Percentiles rank a stretch among this genome's conserved stretches.
Evolutionary conservation across 345 rosid genomes (phyloP).

Genomic region (Hirschfeldia incana): DNA sequence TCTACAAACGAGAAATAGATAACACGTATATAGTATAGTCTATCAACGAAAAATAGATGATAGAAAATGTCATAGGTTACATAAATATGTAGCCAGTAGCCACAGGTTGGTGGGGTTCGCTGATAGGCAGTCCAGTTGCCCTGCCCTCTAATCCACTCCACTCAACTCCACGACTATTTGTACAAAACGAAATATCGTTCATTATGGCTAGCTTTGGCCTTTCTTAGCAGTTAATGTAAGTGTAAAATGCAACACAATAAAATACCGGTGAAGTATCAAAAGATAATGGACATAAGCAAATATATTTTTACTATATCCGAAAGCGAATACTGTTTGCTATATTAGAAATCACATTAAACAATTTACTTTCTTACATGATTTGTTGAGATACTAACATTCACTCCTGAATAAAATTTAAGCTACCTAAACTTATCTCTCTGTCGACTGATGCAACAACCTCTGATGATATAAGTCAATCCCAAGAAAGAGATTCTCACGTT

Average conservation of each 20-base stretch:
- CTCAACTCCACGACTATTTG: conserved; percentile 13
- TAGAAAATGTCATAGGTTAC: background rate
- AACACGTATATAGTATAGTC: background rate
- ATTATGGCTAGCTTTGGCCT: background rate
- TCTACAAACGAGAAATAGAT: background rate
- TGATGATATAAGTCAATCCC: no score
- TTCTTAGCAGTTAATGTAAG: background rate
- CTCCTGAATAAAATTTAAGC: no score
- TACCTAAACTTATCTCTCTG: no score
- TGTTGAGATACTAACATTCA: no score
- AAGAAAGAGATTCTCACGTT: no score
- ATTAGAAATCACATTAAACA: no score
- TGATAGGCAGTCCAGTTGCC: conserved; percentile 9
- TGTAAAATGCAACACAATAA: background rate
- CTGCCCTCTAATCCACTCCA: conserved; percentile 12
- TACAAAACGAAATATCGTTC: background rate
- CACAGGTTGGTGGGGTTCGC: background rate
- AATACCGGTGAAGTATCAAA: background rate
- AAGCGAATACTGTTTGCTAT: no score
- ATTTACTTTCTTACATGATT: no score
- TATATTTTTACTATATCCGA: no score
- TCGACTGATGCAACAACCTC: no score
- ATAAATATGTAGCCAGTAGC: background rate
- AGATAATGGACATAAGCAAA: no score
- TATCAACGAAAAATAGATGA: background rate